Percentiles rank a stretch among this genome's conserved stretches.
These are phyloP conservation scores for Paecilomyces fulvus DNA, from an alignment of 2,329 filamentous ascomycete genomes.

Conservation along the genomic window DNA sequence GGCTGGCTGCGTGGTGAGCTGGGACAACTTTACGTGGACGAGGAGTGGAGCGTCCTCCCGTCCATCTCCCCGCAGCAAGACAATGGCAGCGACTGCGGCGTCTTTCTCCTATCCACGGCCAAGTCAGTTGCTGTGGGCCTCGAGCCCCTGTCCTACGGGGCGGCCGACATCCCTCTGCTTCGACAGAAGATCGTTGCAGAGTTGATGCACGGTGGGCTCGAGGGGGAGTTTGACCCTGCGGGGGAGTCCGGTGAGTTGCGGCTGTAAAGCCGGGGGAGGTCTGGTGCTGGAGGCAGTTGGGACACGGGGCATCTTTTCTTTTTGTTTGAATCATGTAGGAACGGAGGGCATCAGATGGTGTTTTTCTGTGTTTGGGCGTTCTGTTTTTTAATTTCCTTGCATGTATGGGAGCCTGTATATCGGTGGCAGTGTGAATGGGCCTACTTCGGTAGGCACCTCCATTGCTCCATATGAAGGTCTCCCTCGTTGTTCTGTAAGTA, in stretches of 20 bases:
- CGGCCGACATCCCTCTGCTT: slow-evolving; percentile 31
- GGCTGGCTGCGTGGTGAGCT: slow-evolving; percentile 37
- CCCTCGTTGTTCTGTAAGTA: background rate
- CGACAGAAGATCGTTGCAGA: slow-evolving; percentile 41
- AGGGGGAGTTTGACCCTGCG: slow-evolving; percentile 32
- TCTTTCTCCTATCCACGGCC: slow-evolving; percentile 41
- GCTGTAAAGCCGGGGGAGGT: slow-evolving; percentile 12
- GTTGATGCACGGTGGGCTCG: slow-evolving; percentile 37
- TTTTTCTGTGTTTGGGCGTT: background rate
- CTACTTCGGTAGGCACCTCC: slow-evolving; percentile 1
- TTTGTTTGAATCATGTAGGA: background rate
- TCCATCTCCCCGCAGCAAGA: slow-evolving; percentile 36
- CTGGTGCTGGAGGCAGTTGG: background rate
- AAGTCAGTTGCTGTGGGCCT: slow-evolving; percentile 39
- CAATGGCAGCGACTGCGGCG: slow-evolving; percentile 43
- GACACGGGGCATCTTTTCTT: background rate
- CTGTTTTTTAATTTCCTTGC: slow-evolving; percentile 2
- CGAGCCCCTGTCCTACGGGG: slow-evolving; percentile 34
- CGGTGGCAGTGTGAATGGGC: background rate
- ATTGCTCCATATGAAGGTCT: background rate
- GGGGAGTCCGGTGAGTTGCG: slow-evolving; percentile 11
- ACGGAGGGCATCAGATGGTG: slow-evolving; percentile 1
- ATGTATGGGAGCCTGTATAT: background rate
- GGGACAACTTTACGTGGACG: slow-evolving; percentile 28
- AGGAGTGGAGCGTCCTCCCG: slow-evolving; percentile 35